phyloP scores from a whole-genome alignment of 192 early-diverging fungal species.

The Coemansia asiatica region DNA sequence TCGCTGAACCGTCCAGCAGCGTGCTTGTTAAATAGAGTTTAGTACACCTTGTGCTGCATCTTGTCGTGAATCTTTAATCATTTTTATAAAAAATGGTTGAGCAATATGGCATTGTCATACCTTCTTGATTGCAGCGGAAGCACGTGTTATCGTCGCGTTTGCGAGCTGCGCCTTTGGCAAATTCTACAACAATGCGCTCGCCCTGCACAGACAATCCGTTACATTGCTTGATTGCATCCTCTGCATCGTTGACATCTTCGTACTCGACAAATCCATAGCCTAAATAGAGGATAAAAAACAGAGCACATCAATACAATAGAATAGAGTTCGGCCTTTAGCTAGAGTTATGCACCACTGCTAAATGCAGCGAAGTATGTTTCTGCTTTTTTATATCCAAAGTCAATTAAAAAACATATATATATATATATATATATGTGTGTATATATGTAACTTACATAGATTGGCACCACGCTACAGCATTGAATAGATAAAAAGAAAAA shows the following conservation, averaged over 20 bases:
- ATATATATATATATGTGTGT: too few species aligned
- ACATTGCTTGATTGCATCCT: slow-evolving; percentile 27
- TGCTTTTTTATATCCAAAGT: too few species aligned
- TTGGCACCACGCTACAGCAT: slow-evolving; percentile 29
- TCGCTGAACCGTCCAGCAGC: neutral
- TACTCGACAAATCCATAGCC: slow-evolving; percentile 49
- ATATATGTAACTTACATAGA: slow-evolving; percentile 22
- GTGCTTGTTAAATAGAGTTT: neutral
- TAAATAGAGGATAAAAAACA: neutral
- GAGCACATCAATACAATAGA: too few species aligned
- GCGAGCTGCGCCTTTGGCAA: slow-evolving; percentile 32
- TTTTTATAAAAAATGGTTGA: too few species aligned
- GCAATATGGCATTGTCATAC: slow-evolving; percentile 17
- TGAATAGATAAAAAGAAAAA: neutral
- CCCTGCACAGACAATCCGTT: slow-evolving; percentile 35
- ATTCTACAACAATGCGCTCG: slow-evolving; percentile 46
- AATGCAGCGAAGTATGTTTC: too few species aligned
- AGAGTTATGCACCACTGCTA: too few species aligned
- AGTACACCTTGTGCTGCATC: slow-evolving; percentile 1
- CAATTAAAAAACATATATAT: too few species aligned
- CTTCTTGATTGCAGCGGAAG: slow-evolving; percentile 51
- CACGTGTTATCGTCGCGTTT: slow-evolving; percentile 38
- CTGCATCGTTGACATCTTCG: slow-evolving; percentile 9
- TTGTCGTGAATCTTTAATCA: neutral
- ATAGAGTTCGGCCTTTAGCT: neutral